These are phyloP conservation scores for Penicillium canariense DNA, from an alignment of 495 filamentous ascomycete species.

Conservation along the genomic window DNA sequence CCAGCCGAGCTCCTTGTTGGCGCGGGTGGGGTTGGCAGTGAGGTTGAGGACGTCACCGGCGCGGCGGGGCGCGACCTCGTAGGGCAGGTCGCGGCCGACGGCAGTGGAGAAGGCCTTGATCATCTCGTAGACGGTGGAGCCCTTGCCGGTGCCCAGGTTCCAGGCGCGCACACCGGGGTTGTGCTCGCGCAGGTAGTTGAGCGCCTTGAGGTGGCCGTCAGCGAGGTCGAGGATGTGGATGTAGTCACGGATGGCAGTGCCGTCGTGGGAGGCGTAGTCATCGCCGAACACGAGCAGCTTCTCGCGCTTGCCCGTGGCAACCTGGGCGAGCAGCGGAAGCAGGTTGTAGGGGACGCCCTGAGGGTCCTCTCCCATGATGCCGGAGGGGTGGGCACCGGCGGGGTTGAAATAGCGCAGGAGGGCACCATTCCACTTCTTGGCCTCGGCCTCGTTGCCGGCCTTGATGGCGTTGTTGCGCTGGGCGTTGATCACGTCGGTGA, in stretches of 20 bases:
- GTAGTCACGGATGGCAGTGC: conserved; percentile 76
- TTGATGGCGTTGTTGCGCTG: conserved; percentile 82
- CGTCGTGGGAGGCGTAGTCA: conserved; percentile 86
- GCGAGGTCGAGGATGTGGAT: conserved; percentile 88
- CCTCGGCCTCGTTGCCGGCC: conserved; percentile 63
- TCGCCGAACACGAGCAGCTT: conserved; percentile 94
- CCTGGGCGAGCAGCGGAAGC: conserved; percentile 89
- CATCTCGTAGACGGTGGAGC: conserved; percentile 96
- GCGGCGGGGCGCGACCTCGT: conserved; percentile 80
- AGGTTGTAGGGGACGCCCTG: conserved; percentile 95
- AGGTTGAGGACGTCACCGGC: conserved; percentile 91
- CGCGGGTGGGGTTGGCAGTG: conserved; percentile 84
- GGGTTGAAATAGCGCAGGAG: conserved; percentile 98
- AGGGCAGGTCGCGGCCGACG: conserved; percentile 80
- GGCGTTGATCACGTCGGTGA: conserved; percentile 85
- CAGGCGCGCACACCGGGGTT: conserved; percentile 93
- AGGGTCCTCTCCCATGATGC: conserved; percentile 98
- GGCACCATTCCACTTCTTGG: conserved; percentile 86
- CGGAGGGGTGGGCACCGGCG: conserved; percentile 88
- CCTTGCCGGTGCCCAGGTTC: conserved; percentile 95
- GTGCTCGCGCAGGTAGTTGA: conserved; percentile 85
- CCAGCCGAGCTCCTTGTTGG: conserved; percentile 87
- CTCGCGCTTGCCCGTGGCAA: conserved; percentile 90
- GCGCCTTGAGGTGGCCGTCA: conserved; percentile 82
- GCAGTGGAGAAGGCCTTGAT: conserved; percentile 88